Evolutionary conservation across 257 asterid genomes (phyloP), one percentile per base, ranked within the genome.

Genomic region (Plantago ovata): DNA sequence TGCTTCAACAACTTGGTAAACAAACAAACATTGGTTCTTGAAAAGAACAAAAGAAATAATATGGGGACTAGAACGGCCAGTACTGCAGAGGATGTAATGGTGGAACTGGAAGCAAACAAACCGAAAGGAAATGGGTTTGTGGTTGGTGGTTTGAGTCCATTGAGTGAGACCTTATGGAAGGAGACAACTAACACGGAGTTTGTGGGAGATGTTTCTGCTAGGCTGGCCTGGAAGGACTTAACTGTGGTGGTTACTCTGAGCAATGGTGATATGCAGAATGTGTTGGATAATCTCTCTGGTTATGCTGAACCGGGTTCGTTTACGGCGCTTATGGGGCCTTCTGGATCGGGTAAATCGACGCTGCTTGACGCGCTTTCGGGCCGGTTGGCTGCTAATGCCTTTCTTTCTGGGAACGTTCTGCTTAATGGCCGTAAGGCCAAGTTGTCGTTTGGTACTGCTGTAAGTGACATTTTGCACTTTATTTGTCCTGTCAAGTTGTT

Each of bases 251-350:
- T 92, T 2, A 87, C 90, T 2, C 75, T 91, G 8, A 68, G 78
- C 59, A 87, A 77, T 49, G 95, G 98, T 6, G 95, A 81, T 33
- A 75, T 95, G 0, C 96, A 85, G 69, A 87, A 81, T 50, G 98
- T 91, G 33, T 50, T 91, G 20, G 96, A 91, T 60, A 76, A 72
- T 10, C 86, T 91, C 3, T 73, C 84, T 6, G 96, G 98, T 0
- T 91, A 87, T 19, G 96, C 98, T 1, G 98, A 91, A 64, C 95
- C 98, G 8, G 98, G 98, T 58, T 75, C 90, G 28, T 81, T 91
- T 51, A 91, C 98, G 1, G 98, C 98, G 0, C 86, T 91, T 48
- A 91, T 91, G 98, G 98, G 98, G 5, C 98, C 98, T 36, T 91
- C 98, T 4, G 98, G 98, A 50, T 91, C 98, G 48, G 98, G 98